Percentiles rank a stretch among this genome's conserved stretches.
Evolutionary conservation across 305 asterid genomes (phyloP).

Genomic region (Fraxinus albicans): DNA sequence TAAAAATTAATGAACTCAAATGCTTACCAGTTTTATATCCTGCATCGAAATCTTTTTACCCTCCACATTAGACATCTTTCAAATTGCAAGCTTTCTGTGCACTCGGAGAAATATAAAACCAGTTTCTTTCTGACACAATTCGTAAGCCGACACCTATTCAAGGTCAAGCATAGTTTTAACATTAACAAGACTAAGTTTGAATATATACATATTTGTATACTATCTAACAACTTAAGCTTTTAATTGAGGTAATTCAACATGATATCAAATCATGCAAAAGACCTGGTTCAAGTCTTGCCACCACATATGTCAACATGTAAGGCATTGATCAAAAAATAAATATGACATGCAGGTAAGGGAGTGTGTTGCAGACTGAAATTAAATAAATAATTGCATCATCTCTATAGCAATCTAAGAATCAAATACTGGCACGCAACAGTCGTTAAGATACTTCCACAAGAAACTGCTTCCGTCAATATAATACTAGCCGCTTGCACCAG

Average conservation of each 20-base stretch:
- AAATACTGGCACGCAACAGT: neutral
- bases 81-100: constrained; percentile 15
- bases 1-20: constrained; percentile 17
- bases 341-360: neutral
- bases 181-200: neutral
- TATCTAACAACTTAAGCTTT: neutral
- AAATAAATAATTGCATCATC: neutral
- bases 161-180: neutral
- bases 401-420: constrained; percentile 13
- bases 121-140: constrained; percentile 7
- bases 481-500: neutral
- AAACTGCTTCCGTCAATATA: constrained; percentile 11
- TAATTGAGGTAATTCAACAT: neutral
- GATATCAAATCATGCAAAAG: neutral
- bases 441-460: neutral
- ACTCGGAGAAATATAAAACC: constrained; percentile 21
- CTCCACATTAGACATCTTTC: constrained; percentile 64
- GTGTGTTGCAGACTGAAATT: neutral
- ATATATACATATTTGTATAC: neutral
- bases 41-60: constrained; percentile 53
- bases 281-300: neutral
- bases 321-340: neutral
- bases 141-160: constrained; percentile 16
- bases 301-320: neutral
- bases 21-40: constrained; percentile 69